These are phyloP conservation scores for Hypoxylon lenormandii DNA, from an alignment of 495 filamentous ascomycete genomes.

Conservation along the genomic window DNA sequence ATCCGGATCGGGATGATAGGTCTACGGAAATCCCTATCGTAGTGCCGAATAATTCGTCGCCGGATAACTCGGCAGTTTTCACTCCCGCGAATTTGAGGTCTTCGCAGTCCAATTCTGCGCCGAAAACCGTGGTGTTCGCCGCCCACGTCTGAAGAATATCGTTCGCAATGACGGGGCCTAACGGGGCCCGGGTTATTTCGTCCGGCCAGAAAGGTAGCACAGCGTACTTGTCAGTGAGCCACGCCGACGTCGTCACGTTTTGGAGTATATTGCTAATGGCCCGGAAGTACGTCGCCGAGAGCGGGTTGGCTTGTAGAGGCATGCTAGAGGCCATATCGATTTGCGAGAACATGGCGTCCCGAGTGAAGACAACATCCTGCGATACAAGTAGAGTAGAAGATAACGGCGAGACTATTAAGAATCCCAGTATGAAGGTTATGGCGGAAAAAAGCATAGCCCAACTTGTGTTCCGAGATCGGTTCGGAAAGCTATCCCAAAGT, in stretches of 20 bases:
- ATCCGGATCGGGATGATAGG: neutral
- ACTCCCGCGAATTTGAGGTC: constrained; percentile 31
- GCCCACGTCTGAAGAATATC: constrained; percentile 46
- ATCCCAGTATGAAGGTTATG: constrained; percentile 51
- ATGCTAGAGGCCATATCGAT: constrained; percentile 40
- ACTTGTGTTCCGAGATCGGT: constrained; percentile 36
- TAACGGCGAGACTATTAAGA: constrained; percentile 52
- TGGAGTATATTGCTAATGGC: constrained; percentile 52
- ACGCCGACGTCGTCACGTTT: constrained; percentile 56
- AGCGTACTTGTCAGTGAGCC: constrained; percentile 56
- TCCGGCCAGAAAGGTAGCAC: constrained; percentile 57
- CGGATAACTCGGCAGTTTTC: neutral
- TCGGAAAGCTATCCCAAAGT: constrained; percentile 43
- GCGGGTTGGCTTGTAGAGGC: constrained; percentile 20
- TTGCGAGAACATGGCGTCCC: constrained; percentile 37
- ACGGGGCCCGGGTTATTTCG: constrained; percentile 24
- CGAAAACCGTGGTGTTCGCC: constrained; percentile 54
- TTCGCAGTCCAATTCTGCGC: constrained; percentile 47
- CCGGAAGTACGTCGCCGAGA: constrained; percentile 46
- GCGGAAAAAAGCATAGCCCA: constrained; percentile 50
- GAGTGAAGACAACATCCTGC: constrained; percentile 42
- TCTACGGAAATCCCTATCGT: neutral
- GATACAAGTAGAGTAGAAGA: constrained; percentile 52
- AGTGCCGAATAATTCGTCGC: neutral
- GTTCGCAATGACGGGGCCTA: constrained; percentile 44